These are phyloP conservation scores for Botryosphaeria dothidea DNA, from an alignment of 2,329 filamentous ascomycete genomes.

Conservation along the genomic window DNA sequence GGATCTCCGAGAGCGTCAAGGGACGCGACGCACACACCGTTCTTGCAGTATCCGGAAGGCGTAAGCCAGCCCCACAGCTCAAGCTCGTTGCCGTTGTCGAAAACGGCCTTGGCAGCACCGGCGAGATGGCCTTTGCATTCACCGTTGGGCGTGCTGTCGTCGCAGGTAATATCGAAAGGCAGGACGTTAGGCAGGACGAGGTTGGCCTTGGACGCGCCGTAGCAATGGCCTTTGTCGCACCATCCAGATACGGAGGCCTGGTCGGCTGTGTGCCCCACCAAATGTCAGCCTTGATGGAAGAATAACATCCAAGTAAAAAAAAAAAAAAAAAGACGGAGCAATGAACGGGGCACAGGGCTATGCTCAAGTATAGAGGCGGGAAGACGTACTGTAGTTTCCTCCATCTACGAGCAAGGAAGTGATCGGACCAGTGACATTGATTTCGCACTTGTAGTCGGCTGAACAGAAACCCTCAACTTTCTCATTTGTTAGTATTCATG, in stretches of 20 bases:
- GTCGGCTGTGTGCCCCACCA: neutral
- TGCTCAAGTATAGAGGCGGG: no score
- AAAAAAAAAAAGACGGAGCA: no score
- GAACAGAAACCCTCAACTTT: neutral
- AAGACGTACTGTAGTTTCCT: neutral
- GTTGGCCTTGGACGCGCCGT: neutral
- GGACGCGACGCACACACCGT: neutral
- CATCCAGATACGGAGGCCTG: neutral
- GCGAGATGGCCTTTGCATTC: neutral
- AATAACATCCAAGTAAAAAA: no score
- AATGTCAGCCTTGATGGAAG: neutral
- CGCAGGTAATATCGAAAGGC: neutral
- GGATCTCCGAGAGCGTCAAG: neutral
- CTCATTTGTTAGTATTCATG: no score
- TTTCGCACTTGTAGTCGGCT: neutral
- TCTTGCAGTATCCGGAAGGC: neutral
- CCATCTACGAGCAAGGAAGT: neutral
- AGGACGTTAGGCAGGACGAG: neutral
- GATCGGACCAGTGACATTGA: neutral
- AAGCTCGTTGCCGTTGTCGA: neutral
- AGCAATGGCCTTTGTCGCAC: neutral
- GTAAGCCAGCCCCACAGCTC: neutral
- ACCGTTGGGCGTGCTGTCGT: neutral
- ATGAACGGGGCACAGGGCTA: no score
- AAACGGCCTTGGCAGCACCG: neutral